Evolutionary conservation across 1,139 yeast species (phyloP).

Genomic region (Suhomyces bolitotheri): DNA sequence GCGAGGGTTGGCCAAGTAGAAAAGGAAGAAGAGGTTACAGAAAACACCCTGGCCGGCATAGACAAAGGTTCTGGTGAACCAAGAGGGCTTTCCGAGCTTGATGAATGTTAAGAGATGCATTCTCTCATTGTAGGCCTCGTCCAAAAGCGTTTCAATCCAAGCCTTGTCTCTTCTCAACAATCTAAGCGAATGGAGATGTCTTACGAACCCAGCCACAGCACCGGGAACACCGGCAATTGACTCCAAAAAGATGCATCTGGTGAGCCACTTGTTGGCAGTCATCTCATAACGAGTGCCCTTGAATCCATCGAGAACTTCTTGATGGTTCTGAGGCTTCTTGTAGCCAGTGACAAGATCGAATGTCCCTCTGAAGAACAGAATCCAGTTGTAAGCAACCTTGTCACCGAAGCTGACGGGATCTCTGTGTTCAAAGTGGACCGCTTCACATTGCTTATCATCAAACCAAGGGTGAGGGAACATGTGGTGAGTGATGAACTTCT

Average conservation of each 20-base stretch:
- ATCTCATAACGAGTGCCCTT: slow-evolving; percentile 53
- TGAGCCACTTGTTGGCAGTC: slow-evolving; percentile 68
- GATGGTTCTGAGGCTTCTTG: slow-evolving; percentile 44
- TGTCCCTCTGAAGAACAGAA: slow-evolving; percentile 44
- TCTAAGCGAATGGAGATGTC: slow-evolving; percentile 65
- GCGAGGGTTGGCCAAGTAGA: slow-evolving; percentile 60
- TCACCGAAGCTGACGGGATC: slow-evolving; percentile 52
- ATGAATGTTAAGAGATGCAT: slow-evolving; percentile 75
- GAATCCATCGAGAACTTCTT: slow-evolving; percentile 31
- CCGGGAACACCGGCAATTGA: slow-evolving; percentile 82
- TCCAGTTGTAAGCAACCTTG: slow-evolving; percentile 49
- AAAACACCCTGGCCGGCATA: slow-evolving; percentile 73
- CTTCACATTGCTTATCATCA: slow-evolving; percentile 46
- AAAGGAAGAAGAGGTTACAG: slow-evolving; percentile 62
- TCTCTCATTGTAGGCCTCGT: slow-evolving; percentile 78
- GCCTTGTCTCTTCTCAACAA: slow-evolving; percentile 67
- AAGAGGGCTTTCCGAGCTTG: slow-evolving; percentile 63
- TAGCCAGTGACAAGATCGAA: slow-evolving; percentile 72
- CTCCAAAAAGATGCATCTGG: slow-evolving; percentile 68
- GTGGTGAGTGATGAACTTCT: slow-evolving; percentile 41
- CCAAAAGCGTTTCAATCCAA: slow-evolving; percentile 72
- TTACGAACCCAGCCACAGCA: slow-evolving; percentile 68
- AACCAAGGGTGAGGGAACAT: slow-evolving; percentile 60
- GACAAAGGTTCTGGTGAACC: slow-evolving; percentile 56
- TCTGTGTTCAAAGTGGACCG: slow-evolving; percentile 54